A percentile compares a stretch with the other conserved stretches of the same genome.
phyloP scores from a whole-genome alignment of 2,329 filamentous ascomycete genomes.

The Ophiocordyceps camponoti-floridani region DNA sequence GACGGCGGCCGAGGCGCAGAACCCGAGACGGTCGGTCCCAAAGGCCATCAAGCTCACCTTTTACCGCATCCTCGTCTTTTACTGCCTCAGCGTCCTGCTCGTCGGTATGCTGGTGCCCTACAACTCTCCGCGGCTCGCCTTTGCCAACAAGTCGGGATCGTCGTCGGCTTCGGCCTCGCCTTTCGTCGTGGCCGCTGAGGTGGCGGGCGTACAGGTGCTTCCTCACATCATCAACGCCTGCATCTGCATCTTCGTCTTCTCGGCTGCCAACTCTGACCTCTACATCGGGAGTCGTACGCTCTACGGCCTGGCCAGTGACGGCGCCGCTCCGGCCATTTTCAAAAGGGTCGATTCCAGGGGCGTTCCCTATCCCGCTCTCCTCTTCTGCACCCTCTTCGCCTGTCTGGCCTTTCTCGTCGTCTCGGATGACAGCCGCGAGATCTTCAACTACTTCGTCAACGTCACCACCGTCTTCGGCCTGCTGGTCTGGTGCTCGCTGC shows the following conservation, averaged over 20 bases:
- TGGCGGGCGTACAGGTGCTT: constrained; percentile 43
- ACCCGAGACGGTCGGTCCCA: constrained; percentile 59
- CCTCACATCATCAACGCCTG: constrained; percentile 56
- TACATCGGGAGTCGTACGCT: constrained; percentile 55
- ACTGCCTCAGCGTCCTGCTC: constrained; percentile 54
- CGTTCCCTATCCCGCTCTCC: constrained; percentile 45
- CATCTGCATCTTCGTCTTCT: constrained; percentile 49
- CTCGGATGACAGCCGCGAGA: constrained; percentile 21
- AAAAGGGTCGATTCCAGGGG: constrained; percentile 40
- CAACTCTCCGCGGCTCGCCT: constrained; percentile 39
- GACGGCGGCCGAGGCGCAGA: constrained; percentile 63
- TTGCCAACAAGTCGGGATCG: constrained; percentile 27
- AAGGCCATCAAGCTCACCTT: constrained; percentile 67
- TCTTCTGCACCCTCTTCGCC: constrained; percentile 33
- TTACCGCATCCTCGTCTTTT: constrained; percentile 69
- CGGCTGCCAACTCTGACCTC: constrained; percentile 61
- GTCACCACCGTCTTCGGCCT: constrained; percentile 49
- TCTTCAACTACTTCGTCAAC: constrained; percentile 51
- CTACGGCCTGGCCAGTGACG: constrained; percentile 45
- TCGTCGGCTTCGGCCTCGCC: constrained; percentile 35
- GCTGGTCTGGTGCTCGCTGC: constrained; percentile 49
- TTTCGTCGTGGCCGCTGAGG: constrained; percentile 55
- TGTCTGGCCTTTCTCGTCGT: constrained; percentile 54
- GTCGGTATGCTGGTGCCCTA: constrained; percentile 64
- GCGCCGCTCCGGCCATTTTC: constrained; percentile 43